Percentiles rank a stretch among this genome's conserved stretches.
phyloP scores from a whole-genome alignment of 208 protist genomes.

The Porcisia hertigi region DNA sequence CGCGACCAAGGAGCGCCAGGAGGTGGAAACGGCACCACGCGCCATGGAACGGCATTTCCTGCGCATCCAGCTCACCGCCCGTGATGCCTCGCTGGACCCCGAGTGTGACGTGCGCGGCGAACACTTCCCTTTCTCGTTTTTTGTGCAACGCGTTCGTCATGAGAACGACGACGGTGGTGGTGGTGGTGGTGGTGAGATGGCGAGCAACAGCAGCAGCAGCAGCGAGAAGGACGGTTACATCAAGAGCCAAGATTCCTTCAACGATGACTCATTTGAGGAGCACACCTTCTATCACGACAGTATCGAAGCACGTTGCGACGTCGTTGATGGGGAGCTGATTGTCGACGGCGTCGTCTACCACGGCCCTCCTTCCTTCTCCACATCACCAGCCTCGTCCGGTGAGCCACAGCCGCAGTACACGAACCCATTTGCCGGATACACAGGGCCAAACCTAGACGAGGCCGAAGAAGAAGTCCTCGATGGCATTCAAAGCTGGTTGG shows the following conservation, averaged over 20 bases:
- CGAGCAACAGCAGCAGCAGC: background rate
- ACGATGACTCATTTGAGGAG: slow-evolving; percentile 29
- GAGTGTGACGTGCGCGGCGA: slow-evolving; percentile 86
- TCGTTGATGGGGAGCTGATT: slow-evolving; percentile 81
- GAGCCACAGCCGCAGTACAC: slow-evolving; percentile 41
- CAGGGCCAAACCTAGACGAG: slow-evolving; percentile 77
- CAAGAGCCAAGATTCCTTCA: background rate
- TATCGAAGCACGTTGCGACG: slow-evolving; percentile 74
- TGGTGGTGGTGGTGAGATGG: background rate
- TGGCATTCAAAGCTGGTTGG: slow-evolving; percentile 76
- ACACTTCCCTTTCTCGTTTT: slow-evolving; percentile 88
- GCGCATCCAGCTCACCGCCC: slow-evolving; percentile 74
- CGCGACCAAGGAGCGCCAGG: background rate
- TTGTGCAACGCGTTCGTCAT: slow-evolving; percentile 48
- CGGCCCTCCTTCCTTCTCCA: slow-evolving; percentile 20
- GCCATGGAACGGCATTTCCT: slow-evolving; percentile 67
- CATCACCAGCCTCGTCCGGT: background rate
- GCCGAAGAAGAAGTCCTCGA: slow-evolving; percentile 84
- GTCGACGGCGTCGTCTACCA: slow-evolving; percentile 77
- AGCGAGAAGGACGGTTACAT: background rate
- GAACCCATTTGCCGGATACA: slow-evolving; percentile 73
- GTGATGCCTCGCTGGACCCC: slow-evolving; percentile 83
- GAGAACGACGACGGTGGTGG: background rate
- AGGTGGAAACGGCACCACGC: background rate
- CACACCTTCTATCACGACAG: slow-evolving; percentile 66